Evolutionary conservation across 1,284 basidiomycete genomes (phyloP).

Genomic region (Golubevia pallescens): DNA sequence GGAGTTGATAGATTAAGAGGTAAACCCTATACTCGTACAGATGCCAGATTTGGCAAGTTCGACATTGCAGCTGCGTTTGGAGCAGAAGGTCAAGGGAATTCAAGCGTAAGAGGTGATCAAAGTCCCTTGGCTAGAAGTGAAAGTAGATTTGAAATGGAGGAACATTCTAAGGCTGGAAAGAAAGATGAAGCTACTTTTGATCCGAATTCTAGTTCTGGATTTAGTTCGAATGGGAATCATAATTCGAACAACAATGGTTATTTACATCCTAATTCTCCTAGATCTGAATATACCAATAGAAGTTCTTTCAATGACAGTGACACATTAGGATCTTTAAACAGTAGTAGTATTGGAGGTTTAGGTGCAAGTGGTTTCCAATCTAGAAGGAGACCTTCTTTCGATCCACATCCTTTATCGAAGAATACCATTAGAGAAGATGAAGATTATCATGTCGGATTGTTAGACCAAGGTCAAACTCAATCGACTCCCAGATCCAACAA

Average conservation of each 20-base stretch:
- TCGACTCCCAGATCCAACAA: not conserved
- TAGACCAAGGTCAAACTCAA: not conserved
- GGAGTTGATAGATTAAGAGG: constrained; percentile 20
- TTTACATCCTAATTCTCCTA: too few relatives aligned
- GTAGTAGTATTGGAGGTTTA: not conserved
- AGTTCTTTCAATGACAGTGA: not conserved
- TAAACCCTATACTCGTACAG: constrained; percentile 21
- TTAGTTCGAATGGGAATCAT: not conserved
- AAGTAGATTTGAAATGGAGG: not conserved
- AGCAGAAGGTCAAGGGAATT: not conserved
- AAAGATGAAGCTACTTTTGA: not conserved
- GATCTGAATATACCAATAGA: not conserved
- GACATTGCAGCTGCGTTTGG: constrained; percentile 9
- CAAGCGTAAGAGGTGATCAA: not conserved
- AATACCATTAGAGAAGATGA: not conserved
- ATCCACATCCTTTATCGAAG: not conserved
- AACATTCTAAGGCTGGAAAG: not conserved
- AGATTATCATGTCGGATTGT: not conserved
- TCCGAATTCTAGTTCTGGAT: not conserved
- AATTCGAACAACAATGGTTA: too few relatives aligned
- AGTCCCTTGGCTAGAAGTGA: not conserved
- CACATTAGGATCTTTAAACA: not conserved
- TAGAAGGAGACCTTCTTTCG: not conserved
- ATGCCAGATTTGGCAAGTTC: constrained; percentile 14
- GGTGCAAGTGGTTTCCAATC: not conserved